phyloP scores from a whole-genome alignment of 345 rosid species.

The Dipteronia sinensis region DNA sequence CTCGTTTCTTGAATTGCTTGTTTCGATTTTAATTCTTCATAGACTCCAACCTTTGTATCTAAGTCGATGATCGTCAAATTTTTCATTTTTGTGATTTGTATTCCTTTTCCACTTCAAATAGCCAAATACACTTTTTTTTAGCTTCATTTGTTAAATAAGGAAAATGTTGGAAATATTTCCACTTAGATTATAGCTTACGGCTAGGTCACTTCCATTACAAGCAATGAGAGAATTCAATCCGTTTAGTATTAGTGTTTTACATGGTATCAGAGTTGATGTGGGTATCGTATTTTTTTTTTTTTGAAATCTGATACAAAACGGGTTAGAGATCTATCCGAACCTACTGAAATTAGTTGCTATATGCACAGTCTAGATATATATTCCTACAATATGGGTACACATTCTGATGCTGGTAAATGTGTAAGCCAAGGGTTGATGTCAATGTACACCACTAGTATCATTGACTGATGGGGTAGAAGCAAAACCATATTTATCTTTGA shows the following conservation, averaged over 20 bases:
- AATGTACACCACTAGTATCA: too few species aligned
- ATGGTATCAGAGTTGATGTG: not conserved
- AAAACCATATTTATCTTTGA: not conserved
- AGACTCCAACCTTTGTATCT: conserved; percentile 44
- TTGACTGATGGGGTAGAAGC: too few species aligned
- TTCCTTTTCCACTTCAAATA: conserved; percentile 8
- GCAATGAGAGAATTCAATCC: not conserved
- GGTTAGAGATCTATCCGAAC: too few species aligned
- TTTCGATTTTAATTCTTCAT: conserved; percentile 25
- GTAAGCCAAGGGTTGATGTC: too few species aligned
- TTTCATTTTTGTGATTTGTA: conserved; percentile 36
- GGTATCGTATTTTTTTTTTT: too few species aligned
- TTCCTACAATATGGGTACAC: too few species aligned
- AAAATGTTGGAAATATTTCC: not conserved
- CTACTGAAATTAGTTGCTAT: too few species aligned
- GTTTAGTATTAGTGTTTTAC: too few species aligned
- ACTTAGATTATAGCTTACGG: not conserved
- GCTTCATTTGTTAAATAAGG: conserved; percentile 1
- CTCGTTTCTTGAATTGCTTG: conserved; percentile 27
- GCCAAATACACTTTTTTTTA: not conserved
- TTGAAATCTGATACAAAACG: too few species aligned
- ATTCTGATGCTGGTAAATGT: too few species aligned
- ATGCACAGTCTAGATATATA: too few species aligned
- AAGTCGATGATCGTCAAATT: conserved; percentile 30
- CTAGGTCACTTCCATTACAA: not conserved